A percentile compares a stretch with the other conserved stretches of the same genome.
phyloP scores from a whole-genome alignment of 2,329 filamentous ascomycete genomes.

The Ophiocordyceps camponoti-leonardi region DNA sequence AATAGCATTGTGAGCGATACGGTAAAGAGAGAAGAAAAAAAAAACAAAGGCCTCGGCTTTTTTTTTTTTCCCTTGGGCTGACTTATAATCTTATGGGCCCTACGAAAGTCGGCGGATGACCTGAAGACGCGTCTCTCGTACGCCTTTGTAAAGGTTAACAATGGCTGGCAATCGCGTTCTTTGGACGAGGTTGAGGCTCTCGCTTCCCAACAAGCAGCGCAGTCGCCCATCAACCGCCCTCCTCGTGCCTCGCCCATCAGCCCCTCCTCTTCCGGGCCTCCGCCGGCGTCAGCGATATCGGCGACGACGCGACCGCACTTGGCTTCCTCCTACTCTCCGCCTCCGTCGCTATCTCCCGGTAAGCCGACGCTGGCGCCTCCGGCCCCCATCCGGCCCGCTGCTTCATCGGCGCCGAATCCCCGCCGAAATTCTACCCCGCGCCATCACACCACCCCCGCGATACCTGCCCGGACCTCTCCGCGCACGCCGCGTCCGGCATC shows the following conservation, averaged over 20 bases:
- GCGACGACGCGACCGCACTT: background rate
- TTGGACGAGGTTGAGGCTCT: constrained; percentile 64
- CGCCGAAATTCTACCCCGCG: constrained; percentile 33
- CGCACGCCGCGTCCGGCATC: constrained; percentile 23
- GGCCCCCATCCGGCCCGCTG: constrained; percentile 34
- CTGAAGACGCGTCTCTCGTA: constrained; percentile 76
- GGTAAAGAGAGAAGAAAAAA: constrained; percentile 53
- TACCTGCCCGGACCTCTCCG: constrained; percentile 30
- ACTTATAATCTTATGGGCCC: background rate
- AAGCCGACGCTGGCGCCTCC: constrained; percentile 31
- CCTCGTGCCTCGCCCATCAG: constrained; percentile 30
- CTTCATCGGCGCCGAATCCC: constrained; percentile 19
- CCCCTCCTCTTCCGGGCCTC: constrained; percentile 31
- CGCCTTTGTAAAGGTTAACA: constrained; percentile 83
- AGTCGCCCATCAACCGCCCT: constrained; percentile 41
- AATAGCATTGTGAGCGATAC: constrained; percentile 40
- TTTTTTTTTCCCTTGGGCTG: background rate
- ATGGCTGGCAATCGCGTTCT: constrained; percentile 68
- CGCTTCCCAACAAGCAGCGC: constrained; percentile 40
- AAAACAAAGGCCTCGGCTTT: no score
- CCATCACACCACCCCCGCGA: constrained; percentile 26
- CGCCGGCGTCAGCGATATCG: constrained; percentile 11
- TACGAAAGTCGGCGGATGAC: constrained; percentile 54
- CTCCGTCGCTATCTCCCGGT: constrained; percentile 16
- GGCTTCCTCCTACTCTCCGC: constrained; percentile 18